Base-by-base conservation (phyloP, 1,139 yeast genomes). In the Trichomonascaceae sp. region DNA sequence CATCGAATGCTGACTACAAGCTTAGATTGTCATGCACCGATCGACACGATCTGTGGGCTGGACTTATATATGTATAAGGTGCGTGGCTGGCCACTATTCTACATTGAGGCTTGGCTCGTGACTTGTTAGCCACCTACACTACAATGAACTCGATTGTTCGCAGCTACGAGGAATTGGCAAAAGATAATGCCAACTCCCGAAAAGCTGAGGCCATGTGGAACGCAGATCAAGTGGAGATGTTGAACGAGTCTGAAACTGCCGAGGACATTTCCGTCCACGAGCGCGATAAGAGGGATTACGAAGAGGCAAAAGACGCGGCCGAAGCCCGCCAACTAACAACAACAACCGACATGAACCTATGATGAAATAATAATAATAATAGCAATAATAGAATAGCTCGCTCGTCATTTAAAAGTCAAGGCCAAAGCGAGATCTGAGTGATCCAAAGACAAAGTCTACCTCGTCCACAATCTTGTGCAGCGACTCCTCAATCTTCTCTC, bases 401-500 rank as follows among this genome's bases (percentile, higher is more conserved):
- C 25, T 15, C 22, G 13, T 13, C 17, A 25, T 15, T 36, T 41
- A 43, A 27, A 41, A 30, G 23, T 39, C 41, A 27, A 44, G 31
- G 17, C 47, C 47, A 27, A 46, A 36, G 11, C 45, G 48, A 29
- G 43, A 42, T 33, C 41, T 41, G 33, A 49, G 29, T 26, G 37
- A 37, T n/a, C 45, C 52, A 34, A 50, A 30, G 30, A 45, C 30
- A 28, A 34, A 35, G 31, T 42, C 43, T 23, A 48, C 36, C 31
- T 46, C 46, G 17, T 42, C 38, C 30, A 42, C 40, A 26, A 44
- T 37, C 18, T 40, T 37, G 34, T 46, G 40, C 26, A 51, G 11
- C 23, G 23, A 32, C 29, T 44, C 46, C 18, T 43, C 40, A 26
- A 41, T 41, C 31, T 50, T 36, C 30, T 43, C 40, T 15, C 38